Evolutionary conservation across 345 rosid genomes (phyloP), one percentile per base, ranked within the genome.

Genomic region (Brassica carinata): DNA sequence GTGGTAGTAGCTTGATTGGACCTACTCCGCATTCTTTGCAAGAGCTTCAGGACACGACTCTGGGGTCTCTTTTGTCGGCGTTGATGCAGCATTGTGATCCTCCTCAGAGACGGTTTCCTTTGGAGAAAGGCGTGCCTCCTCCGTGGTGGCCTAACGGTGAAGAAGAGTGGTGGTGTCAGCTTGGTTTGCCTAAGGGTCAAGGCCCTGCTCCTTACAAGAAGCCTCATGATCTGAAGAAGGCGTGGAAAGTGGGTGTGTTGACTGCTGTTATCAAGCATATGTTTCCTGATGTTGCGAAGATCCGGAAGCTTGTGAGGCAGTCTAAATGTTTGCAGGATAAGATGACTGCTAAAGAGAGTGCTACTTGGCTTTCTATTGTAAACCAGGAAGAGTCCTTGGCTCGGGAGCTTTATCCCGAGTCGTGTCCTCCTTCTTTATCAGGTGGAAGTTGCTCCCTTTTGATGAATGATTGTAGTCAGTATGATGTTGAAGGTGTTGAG

Each of bases 261-360:
- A 96, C 97, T 34, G 94, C 98, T 3, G 99, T 96, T 17, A 96
- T 96, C 79, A 96, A 94, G 87, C 99, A 96, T 74, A 96, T 96
- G 97, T 91, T 97, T 7, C 98, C 99, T 1, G 92, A 96, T 82
- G 87, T 92, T 74, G 92, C 97, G 11, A 96, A 96, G 89, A 96
- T 96, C 58, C 86, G 92, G 81, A 93, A 85, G 84, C 99, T 90
- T 23, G 89, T 96, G 8, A 93, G 97, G 72, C 95, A 91, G 68
- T 93, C 98, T 11, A 96, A 96, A 77, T 96, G 99, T 84, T 87
- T 96, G 80, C 99, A 96, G 86, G 99, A 96, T 87, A 96, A 96
- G 88, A 96, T 96, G 98, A 96, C 99, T 0, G 99, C 98, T 33
- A 96, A 92, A 81, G 99, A 96, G 89, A 96, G 98, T 86, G 99